These are phyloP conservation scores for Solanum chmielewskii DNA, from an alignment of 257 asterid species.

Conservation along the genomic window DNA sequence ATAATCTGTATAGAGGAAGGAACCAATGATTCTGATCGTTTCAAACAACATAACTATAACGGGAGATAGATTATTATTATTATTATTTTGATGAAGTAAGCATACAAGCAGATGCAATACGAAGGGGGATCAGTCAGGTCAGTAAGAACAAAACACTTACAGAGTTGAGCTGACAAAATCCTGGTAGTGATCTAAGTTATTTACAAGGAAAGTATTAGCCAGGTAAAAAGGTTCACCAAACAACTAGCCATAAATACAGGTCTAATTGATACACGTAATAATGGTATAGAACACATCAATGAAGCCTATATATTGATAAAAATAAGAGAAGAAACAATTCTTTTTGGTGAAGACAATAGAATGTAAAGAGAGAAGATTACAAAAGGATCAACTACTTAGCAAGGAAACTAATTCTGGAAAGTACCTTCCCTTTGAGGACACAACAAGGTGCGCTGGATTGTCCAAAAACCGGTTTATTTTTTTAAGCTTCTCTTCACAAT, in stretches of 20 bases:
- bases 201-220: neutral
- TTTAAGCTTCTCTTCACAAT: conserved; percentile 23
- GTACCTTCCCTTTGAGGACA: conserved; percentile 59
- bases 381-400: neutral
- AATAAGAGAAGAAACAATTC: neutral
- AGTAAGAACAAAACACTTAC: neutral
- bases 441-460: conserved; percentile 32
- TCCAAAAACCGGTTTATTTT: conserved; percentile 25
- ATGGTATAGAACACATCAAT: neutral
- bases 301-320: neutral
- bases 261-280: neutral
- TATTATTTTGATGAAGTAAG: neutral
- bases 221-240: neutral
- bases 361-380: neutral
- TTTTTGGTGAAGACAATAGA: neutral
- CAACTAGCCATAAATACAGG: neutral
- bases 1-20: neutral
- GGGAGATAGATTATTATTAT: neutral
- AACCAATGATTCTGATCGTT: neutral
- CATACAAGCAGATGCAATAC: neutral
- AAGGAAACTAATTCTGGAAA: neutral
- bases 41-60: neutral
- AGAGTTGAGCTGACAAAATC: neutral
- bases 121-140: neutral
- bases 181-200: neutral